These are phyloP conservation scores for Elongisporangium senticosum DNA, from an alignment of 352 stramenopile genomes.

Conservation along the genomic window DNA sequence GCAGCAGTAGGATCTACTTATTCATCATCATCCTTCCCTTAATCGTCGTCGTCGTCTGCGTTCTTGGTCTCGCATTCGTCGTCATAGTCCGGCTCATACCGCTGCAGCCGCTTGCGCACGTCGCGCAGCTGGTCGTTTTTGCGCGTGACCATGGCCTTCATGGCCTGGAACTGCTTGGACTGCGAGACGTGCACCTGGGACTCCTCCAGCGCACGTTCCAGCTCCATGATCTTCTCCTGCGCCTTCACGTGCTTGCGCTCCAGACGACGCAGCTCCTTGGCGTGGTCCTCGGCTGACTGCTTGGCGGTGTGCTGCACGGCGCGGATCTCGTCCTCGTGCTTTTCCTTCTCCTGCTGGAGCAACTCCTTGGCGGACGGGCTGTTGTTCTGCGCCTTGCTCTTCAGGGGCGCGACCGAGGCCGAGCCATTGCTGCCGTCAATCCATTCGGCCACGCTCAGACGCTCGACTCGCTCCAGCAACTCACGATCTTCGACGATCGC, in stretches of 20 bases:
- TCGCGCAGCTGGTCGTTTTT: constrained; percentile 81
- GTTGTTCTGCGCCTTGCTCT: constrained; percentile 14
- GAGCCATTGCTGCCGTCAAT: constrained; percentile 29
- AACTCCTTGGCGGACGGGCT: constrained; percentile 18
- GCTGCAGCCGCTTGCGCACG: constrained; percentile 56
- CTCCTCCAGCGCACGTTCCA: constrained; percentile 55
- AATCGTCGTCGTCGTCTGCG: constrained; percentile 42
- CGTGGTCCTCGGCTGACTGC: constrained; percentile 41
- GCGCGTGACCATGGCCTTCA: constrained; percentile 75
- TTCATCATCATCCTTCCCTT: not conserved
- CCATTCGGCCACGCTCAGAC: constrained; percentile 72
- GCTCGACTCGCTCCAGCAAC: constrained; percentile 70
- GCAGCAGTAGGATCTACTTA: not conserved
- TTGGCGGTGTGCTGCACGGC: constrained; percentile 39
- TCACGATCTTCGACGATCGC: constrained; percentile 69
- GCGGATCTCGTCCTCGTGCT: constrained; percentile 60
- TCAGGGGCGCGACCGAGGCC: constrained; percentile 16
- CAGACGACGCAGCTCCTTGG: constrained; percentile 43
- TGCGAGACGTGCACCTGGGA: constrained; percentile 61
- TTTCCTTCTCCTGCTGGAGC: constrained; percentile 31
- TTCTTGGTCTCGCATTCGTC: constrained; percentile 40
- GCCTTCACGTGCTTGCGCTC: constrained; percentile 55
- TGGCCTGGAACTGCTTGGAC: constrained; percentile 78
- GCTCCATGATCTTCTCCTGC: constrained; percentile 42
- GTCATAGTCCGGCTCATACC: constrained; percentile 66